A percentile compares a stretch with the other conserved stretches of the same genome.
Conservation (phyloP, 306 rosid species). For the Prunus davidiana region DNA sequence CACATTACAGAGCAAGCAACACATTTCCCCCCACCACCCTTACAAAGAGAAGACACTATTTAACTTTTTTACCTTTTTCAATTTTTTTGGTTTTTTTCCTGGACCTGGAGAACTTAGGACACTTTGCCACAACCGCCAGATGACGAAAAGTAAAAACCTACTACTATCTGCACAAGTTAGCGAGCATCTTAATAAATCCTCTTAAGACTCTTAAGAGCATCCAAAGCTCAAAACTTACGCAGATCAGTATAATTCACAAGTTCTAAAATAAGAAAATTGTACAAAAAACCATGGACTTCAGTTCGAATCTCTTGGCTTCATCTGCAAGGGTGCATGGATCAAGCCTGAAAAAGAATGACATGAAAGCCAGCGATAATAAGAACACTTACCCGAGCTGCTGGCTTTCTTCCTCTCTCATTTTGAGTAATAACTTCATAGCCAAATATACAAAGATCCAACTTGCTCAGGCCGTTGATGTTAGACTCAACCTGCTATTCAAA, state of each 20-base stretch:
- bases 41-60: neutral
- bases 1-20: neutral
- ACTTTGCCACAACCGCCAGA: neutral
- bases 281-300: neutral
- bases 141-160: neutral
- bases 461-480: conserved; percentile 48
- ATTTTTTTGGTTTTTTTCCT: neutral
- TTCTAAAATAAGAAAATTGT: neutral
- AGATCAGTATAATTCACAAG: neutral
- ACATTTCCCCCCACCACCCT: neutral
- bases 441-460: neutral
- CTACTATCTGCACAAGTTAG: neutral
- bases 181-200: conserved; percentile 3
- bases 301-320: neutral
- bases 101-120: neutral
- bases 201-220: neutral
- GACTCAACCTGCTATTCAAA: conserved; percentile 48
- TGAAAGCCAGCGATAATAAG: conserved; percentile 68
- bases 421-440: neutral
- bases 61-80: neutral
- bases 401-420: conserved; percentile 38
- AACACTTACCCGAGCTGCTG: conserved; percentile 74
- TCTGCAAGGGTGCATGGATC: conserved; percentile 5
- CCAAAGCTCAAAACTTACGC: neutral
- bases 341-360: conserved; percentile 49